Evolutionary conservation across 1,284 basidiomycete species (phyloP).

Genomic region (Vanrija sp.): DNA sequence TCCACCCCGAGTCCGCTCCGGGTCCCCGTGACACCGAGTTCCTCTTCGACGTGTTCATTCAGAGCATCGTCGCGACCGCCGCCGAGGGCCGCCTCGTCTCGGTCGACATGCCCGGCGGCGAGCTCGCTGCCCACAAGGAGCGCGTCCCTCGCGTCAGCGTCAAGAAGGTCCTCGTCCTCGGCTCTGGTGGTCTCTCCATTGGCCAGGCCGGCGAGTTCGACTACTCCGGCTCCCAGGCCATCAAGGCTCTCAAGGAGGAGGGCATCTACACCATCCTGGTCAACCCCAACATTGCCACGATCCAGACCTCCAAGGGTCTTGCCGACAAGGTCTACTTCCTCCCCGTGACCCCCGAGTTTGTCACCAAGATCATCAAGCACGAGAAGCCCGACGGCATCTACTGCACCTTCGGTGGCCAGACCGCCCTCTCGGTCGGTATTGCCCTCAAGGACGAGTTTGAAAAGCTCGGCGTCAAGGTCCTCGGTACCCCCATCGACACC

Average conservation of each 20-base stretch:
- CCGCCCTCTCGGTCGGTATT: slow-evolving; percentile 94
- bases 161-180: slow-evolving; percentile 91
- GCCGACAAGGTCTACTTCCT: slow-evolving; percentile 99
- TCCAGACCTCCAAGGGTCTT: slow-evolving; percentile 93
- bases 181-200: slow-evolving; percentile 96
- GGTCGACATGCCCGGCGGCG: slow-evolving; percentile 82
- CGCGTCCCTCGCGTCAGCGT: slow-evolving; percentile 71
- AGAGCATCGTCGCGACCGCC: slow-evolving; percentile 74
- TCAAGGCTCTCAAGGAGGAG: slow-evolving; percentile 98
- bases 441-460: slow-evolving; percentile 95
- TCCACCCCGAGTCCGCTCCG: slow-evolving; percentile 98
- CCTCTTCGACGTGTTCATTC: slow-evolving; percentile 95
- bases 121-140: slow-evolving; percentile 68
- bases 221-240: slow-evolving; percentile 97
- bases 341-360: slow-evolving; percentile 95
- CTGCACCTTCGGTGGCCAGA: slow-evolving; percentile 97
- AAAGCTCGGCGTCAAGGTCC: slow-evolving; percentile 77
- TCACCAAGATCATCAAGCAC: slow-evolving; percentile 95
- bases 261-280: slow-evolving; percentile 98
- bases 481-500: slow-evolving; percentile 95
- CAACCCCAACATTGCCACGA: slow-evolving; percentile 99
- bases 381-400: slow-evolving; percentile 99
- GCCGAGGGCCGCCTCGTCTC: slow-evolving; percentile 65
- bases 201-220: slow-evolving; percentile 99
- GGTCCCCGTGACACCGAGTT: slow-evolving; percentile 98